Evolutionary conservation across 225 moss, liverwort and hornwort genomes (phyloP), one percentile per base, ranked within the genome.

Genomic region (Marchantia polymorpha): DNA sequence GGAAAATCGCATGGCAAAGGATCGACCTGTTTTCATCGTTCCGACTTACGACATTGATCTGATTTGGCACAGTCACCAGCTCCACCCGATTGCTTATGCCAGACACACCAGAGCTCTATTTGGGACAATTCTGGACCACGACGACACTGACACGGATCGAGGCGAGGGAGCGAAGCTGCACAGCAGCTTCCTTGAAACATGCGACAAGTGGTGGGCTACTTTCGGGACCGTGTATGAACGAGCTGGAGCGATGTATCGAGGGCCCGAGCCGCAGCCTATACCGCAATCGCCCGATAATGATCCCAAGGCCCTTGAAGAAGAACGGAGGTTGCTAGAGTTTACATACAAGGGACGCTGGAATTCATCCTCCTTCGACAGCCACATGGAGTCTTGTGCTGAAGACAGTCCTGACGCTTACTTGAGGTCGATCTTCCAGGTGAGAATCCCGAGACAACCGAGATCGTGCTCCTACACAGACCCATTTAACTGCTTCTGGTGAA

Each of bases 241-340:
- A 58, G 94, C 92, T 75, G 92, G 94, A 53, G 87, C 85, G 72
- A 89, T 91, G 89, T 91, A 90, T 77, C 91, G 90, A 84, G 92
- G 94, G 81, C 79, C 88, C 50, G 81, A 81, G 84, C 91, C 92
- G 25, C 55, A 56, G 10, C 61, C 84, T 69, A 86, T 81, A 46
- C 89, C 90, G 72, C 80, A 83, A 65, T 79, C 76, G 52, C 83
- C 78, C 8, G 70, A 39, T 39, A 55, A 12, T 55, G 55, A 55
- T 39, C 10, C 9, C 9, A 64, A 19, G 64, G 68, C 77, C 23
- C 20, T 22, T 66, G 72, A 74, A 75, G 81, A 58, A 20, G 54
- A 56, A 25, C 14, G 1, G 8, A 30, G 12, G 12, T 64, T 64
- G 17, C n/a, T 64, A 10, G 64, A 11, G n/a, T 69, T 69, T 10